Evolutionary conservation across 2,329 filamentous ascomycete genomes (phyloP).

Genomic region (Colletotrichum caudatum): DNA sequence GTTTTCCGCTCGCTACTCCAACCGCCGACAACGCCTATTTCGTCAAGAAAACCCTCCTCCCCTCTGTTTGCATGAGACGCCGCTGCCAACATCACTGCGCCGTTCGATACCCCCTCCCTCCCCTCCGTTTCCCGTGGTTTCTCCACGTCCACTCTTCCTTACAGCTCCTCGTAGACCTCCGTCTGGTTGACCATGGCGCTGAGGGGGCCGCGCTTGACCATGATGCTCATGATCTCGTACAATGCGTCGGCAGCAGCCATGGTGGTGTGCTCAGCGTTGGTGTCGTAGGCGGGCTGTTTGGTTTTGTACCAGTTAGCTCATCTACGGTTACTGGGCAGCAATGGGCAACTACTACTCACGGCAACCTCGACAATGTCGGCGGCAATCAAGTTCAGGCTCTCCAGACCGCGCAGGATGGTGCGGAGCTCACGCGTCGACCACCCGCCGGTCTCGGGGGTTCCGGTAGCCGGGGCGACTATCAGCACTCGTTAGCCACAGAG

Average conservation of each 20-base stretch:
- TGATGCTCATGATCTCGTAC: conserved; percentile 84
- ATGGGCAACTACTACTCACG: conserved; percentile 47
- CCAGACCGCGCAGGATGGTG: conserved; percentile 77
- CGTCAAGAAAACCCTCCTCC: neutral
- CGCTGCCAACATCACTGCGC: too few relatives aligned
- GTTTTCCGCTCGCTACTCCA: conserved; percentile 9
- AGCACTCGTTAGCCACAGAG: conserved; percentile 27
- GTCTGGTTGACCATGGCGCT: conserved; percentile 51
- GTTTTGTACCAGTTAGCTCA: neutral
- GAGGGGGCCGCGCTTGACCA: conserved; percentile 82
- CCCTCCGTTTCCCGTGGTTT: neutral
- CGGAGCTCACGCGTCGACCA: conserved; percentile 81
- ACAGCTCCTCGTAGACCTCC: conserved; percentile 35
- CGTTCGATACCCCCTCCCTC: neutral
- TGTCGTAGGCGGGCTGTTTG: conserved; percentile 72
- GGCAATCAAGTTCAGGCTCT: conserved; percentile 76
- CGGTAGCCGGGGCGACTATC: conserved; percentile 76
- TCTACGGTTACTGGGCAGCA: neutral
- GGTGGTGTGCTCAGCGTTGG: conserved; percentile 78
- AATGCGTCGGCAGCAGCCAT: conserved; percentile 78
- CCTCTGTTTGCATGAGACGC: neutral
- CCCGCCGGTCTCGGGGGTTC: conserved; percentile 81
- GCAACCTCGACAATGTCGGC: conserved; percentile 82
- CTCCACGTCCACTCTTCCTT: neutral
- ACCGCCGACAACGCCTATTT: conserved; percentile 9